Evolutionary conservation across 1,284 basidiomycete species (phyloP).

Genomic region (Ustilago sp.): DNA sequence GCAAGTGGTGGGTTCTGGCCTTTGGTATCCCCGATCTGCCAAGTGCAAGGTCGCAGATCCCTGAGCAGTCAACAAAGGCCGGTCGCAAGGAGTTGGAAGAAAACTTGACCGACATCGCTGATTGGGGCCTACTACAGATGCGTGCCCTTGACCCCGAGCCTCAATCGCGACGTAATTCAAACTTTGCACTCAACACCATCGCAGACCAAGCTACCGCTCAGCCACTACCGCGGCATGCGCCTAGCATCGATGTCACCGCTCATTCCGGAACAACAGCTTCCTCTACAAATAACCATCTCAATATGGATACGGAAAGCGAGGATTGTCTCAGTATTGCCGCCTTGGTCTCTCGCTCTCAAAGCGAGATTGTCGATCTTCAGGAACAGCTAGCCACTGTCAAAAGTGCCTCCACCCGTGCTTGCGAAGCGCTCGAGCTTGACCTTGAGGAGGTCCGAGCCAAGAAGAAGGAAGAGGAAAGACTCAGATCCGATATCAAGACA

Average conservation of each 20-base stretch:
- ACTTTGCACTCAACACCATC: slow-evolving; percentile 17
- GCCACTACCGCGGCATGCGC: slow-evolving; percentile 7
- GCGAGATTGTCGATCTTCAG: slow-evolving; percentile 73
- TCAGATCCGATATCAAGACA: slow-evolving; percentile 81
- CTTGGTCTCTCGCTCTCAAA: slow-evolving; percentile 30
- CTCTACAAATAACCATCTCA: slow-evolving; percentile 3
- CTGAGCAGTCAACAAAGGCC: slow-evolving; percentile 72
- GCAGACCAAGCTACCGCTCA: slow-evolving; percentile 9
- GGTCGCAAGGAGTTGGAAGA: slow-evolving; percentile 74
- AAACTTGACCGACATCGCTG: slow-evolving; percentile 75
- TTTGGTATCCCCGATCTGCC: slow-evolving; percentile 63
- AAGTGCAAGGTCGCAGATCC: slow-evolving; percentile 74
- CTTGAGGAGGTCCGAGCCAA: slow-evolving; percentile 80
- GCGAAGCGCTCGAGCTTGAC: slow-evolving; percentile 76
- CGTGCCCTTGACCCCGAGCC: slow-evolving; percentile 44
- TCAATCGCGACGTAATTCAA: slow-evolving; percentile 29
- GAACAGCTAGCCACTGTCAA: slow-evolving; percentile 81
- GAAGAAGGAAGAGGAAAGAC: slow-evolving; percentile 85
- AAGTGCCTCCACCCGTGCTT: slow-evolving; percentile 73
- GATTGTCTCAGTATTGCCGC: slow-evolving; percentile 37
- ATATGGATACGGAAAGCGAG: slow-evolving; percentile 13
- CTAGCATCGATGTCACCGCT: slow-evolving; percentile 5
- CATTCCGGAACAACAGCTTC: slow-evolving; percentile 5
- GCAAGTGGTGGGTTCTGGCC: slow-evolving; percentile 85
- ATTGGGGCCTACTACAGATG: slow-evolving; percentile 76